Evolutionary conservation across 768 basidiomycete genomes (phyloP).

Genomic region (Mycena vitilis): DNA sequence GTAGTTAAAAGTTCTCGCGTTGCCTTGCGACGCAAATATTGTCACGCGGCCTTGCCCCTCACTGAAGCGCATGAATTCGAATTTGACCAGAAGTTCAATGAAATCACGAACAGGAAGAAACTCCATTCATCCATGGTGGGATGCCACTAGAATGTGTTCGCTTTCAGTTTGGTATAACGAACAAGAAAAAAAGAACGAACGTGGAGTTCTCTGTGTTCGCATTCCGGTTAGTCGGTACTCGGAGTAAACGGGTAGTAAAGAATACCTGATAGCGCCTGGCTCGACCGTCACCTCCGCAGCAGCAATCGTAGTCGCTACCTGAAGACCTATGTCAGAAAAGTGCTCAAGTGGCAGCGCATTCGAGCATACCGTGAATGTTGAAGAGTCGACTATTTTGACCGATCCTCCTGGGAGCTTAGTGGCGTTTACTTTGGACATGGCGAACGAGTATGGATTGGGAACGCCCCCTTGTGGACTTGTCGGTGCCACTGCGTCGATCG

Average conservation of each 20-base stretch:
- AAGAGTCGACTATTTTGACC: slow-evolving; percentile 64
- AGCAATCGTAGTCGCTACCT: slow-evolving; percentile 62
- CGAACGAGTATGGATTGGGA: slow-evolving; percentile 59
- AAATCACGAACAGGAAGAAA: slow-evolving; percentile 59
- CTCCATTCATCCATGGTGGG: slow-evolving; percentile 76
- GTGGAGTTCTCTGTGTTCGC: slow-evolving; percentile 63
- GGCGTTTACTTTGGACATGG: slow-evolving; percentile 57
- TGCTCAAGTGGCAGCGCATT: not conserved
- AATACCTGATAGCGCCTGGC: slow-evolving; percentile 65
- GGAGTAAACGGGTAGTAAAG: not conserved
- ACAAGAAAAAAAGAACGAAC: slow-evolving; percentile 43
- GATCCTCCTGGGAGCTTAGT: slow-evolving; percentile 60
- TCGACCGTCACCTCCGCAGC: slow-evolving; percentile 69
- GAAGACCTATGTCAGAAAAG: not conserved
- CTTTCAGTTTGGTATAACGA: not conserved
- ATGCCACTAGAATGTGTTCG: slow-evolving; percentile 65
- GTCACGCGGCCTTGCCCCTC: slow-evolving; percentile 67
- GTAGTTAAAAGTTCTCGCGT: slow-evolving; percentile 71
- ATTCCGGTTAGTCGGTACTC: not conserved
- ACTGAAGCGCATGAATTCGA: slow-evolving; percentile 43
- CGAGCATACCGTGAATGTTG: slow-evolving; percentile 51
- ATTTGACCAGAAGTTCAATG: slow-evolving; percentile 15
- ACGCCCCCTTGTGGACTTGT: slow-evolving; percentile 58
- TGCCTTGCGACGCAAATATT: slow-evolving; percentile 63
- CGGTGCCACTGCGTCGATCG: slow-evolving; percentile 48